phyloP scores from a whole-genome alignment of 352 stramenopile genomes.

The Peronospora destructor region DNA sequence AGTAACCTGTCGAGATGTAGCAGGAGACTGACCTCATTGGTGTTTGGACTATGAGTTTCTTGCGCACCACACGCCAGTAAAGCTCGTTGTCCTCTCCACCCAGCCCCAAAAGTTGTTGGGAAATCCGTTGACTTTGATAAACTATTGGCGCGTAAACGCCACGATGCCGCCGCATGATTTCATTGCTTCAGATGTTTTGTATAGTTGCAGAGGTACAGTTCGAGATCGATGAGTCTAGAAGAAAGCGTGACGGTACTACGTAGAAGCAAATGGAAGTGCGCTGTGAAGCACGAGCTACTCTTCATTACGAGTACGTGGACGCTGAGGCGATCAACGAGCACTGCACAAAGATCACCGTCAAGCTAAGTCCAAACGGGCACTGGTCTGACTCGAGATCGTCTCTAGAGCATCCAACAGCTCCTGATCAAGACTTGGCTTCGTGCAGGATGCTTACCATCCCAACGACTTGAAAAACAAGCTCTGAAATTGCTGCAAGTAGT shows the following conservation, averaged over 20 bases:
- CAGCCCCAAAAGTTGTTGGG: no score
- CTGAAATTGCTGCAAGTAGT: background rate
- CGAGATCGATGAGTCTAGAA: constrained; percentile 38
- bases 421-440: constrained; percentile 10
- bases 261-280: constrained; percentile 46
- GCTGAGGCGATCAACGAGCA: constrained; percentile 29
- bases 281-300: constrained; percentile 39
- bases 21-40: no score
- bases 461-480: background rate
- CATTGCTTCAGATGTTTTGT: background rate
- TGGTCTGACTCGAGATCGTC: constrained; percentile 55
- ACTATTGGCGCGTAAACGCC: no score
- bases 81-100: no score
- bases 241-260: constrained; percentile 38
- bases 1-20: no score
- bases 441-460: constrained; percentile 7
- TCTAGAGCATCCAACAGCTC: constrained; percentile 20
- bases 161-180: no score
- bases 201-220: constrained; percentile 35
- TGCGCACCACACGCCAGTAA: no score
- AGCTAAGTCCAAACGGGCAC: constrained; percentile 36
- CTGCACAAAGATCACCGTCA: constrained; percentile 47
- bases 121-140: no score
- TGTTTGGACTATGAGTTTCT: no score
- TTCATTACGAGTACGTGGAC: constrained; percentile 41